Percentiles rank a stretch among this genome's conserved stretches.
Evolutionary conservation across 768 basidiomycete species (phyloP).

Genomic region (Collybia nuda): DNA sequence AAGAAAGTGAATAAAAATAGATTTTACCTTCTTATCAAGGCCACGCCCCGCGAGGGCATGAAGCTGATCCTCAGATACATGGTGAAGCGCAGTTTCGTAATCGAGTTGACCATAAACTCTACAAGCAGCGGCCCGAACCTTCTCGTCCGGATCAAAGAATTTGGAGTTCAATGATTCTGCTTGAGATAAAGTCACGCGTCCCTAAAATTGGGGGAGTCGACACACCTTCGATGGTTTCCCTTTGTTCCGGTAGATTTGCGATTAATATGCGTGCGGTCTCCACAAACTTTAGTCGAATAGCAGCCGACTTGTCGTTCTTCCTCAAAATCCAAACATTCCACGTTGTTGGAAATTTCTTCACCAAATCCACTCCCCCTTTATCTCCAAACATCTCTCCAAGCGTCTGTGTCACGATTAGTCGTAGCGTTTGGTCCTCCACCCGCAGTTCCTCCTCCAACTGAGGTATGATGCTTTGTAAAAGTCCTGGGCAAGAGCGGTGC

Average conservation of each 20-base stretch:
- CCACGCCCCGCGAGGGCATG: slow-evolving; percentile 67
- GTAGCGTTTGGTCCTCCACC: slow-evolving; percentile 67
- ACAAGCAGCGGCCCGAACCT: slow-evolving; percentile 83
- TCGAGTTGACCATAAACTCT: slow-evolving; percentile 80
- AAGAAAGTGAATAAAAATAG: neutral
- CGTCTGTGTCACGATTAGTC: slow-evolving; percentile 80
- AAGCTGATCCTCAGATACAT: slow-evolving; percentile 66
- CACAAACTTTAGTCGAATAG: slow-evolving; percentile 77
- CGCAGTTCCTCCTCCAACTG: slow-evolving; percentile 90
- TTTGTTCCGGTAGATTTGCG: slow-evolving; percentile 62
- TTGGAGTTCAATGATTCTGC: slow-evolving; percentile 63
- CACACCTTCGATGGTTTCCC: slow-evolving; percentile 72
- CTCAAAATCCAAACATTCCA: slow-evolving; percentile 86
- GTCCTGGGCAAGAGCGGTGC: slow-evolving; percentile 72
- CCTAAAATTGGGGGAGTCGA: neutral
- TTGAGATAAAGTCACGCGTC: neutral
- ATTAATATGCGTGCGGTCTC: slow-evolving; percentile 67
- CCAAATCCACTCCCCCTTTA: slow-evolving; percentile 69
- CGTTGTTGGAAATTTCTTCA: slow-evolving; percentile 75
- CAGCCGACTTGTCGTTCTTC: slow-evolving; percentile 69
- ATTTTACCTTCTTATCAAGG: slow-evolving; percentile 79
- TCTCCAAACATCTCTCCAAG: slow-evolving; percentile 92
- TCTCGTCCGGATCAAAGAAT: slow-evolving; percentile 87
- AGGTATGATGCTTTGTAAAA: slow-evolving; percentile 89
- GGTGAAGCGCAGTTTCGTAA: slow-evolving; percentile 87